These are phyloP conservation scores for Nitzschia sp. DNA, from an alignment of 108 stramenopile genomes.

Conservation along the genomic window DNA sequence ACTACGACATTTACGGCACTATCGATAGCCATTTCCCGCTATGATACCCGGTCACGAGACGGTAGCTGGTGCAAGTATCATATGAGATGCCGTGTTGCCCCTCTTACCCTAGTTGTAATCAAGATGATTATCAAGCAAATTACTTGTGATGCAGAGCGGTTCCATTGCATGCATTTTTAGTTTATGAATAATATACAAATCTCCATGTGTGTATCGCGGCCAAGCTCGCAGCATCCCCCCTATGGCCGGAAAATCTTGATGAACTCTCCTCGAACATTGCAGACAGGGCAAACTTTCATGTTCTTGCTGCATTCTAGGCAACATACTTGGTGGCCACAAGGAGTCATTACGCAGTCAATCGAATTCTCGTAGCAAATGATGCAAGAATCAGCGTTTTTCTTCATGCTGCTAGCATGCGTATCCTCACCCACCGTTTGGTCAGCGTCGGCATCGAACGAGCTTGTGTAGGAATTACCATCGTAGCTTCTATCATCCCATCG, in stretches of 20 bases:
- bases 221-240: not conserved
- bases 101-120: too few relatives aligned
- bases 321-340: conserved; percentile 83
- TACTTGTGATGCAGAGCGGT: too few relatives aligned
- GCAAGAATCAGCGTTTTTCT: conserved; percentile 38
- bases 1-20: too few relatives aligned
- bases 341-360: conserved; percentile 79
- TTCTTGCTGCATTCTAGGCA: conserved; percentile 63
- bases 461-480: conserved; percentile 41
- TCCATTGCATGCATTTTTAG: too few relatives aligned
- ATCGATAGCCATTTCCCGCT: too few relatives aligned
- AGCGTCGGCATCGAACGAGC: conserved; percentile 33
- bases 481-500: conserved; percentile 42
- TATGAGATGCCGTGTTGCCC: too few relatives aligned
- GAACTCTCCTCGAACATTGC: conserved; percentile 58
- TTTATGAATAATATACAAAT: not conserved
- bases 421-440: conserved; percentile 41
- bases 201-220: not conserved
- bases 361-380: conserved; percentile 62
- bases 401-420: conserved; percentile 2
- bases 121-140: too few relatives aligned
- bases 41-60: too few relatives aligned
- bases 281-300: conserved; percentile 62
- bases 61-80: too few relatives aligned
- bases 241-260: conserved; percentile 72